A percentile compares a stretch with the other conserved stretches of the same genome.
Evolutionary conservation across 768 basidiomycete species (phyloP).

Genomic region (Wakefieldia striispora): DNA sequence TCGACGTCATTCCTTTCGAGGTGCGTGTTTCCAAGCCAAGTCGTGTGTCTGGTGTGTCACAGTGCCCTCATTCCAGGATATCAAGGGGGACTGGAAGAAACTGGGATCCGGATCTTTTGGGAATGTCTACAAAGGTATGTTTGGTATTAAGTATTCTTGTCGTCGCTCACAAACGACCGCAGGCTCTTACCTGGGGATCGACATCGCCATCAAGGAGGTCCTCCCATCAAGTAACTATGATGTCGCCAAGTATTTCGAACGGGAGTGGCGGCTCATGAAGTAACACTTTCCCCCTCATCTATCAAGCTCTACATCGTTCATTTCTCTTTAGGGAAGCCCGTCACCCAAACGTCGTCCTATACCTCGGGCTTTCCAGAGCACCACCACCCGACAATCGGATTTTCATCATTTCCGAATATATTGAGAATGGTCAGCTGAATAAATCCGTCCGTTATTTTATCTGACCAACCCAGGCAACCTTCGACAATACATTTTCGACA

Average conservation of each 20-base stretch:
- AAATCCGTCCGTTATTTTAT: background rate
- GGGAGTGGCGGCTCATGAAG: conserved; percentile 99
- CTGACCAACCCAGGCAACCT: conserved; percentile 54
- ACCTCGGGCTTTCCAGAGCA: conserved; percentile 84
- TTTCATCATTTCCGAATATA: conserved; percentile 93
- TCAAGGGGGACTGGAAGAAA: conserved; percentile 85
- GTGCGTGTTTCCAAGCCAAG: conserved; percentile 37
- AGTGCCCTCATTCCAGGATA: conserved; percentile 55
- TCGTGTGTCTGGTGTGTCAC: background rate
- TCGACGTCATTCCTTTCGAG: conserved; percentile 87
- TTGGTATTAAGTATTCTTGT: conserved; percentile 3
- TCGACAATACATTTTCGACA: conserved; percentile 86
- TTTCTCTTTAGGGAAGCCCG: conserved; percentile 59
- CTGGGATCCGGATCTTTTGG: conserved; percentile 92
- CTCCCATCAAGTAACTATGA: conserved; percentile 90
- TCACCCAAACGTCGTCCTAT: conserved; percentile 91
- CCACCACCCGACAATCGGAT: conserved; percentile 80
- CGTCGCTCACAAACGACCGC: conserved; percentile 7
- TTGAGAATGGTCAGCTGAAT: conserved; percentile 64
- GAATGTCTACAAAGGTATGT: conserved; percentile 74
- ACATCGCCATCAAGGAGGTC: conserved; percentile 96
- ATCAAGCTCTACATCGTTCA: conserved; percentile 1
- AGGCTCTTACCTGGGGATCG: conserved; percentile 92
- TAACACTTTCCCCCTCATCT: conserved; percentile 26
- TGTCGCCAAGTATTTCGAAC: conserved; percentile 95